Evolutionary conservation across 2,329 filamentous ascomycete species (phyloP).

Genomic region (Neofusicoccum kwambonambiense): DNA sequence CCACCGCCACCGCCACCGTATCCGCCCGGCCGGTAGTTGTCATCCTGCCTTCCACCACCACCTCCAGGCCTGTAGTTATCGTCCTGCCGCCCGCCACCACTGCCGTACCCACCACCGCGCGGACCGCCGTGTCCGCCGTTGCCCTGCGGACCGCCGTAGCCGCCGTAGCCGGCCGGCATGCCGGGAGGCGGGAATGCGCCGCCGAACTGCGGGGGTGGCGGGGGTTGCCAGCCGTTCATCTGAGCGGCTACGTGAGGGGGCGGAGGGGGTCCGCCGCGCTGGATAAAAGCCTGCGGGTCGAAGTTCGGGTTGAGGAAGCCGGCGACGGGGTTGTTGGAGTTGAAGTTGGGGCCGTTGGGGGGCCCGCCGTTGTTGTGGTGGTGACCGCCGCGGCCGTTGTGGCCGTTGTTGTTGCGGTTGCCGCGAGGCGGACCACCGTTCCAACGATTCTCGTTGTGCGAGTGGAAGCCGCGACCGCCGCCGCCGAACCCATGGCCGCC

Average conservation of each 20-base stretch:
- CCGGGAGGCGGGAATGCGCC: slow-evolving; percentile 22
- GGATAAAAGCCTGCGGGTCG: slow-evolving; percentile 24
- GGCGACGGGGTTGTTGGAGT: slow-evolving; percentile 28
- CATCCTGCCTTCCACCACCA: slow-evolving; percentile 9
- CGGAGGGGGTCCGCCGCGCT: slow-evolving; percentile 23
- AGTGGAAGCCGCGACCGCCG: slow-evolving; percentile 42
- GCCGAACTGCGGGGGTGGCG: slow-evolving; percentile 23
- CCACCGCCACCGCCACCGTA: slow-evolving; percentile 24
- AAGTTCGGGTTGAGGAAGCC: slow-evolving; percentile 27
- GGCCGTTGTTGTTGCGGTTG: slow-evolving; percentile 26
- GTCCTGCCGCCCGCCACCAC: slow-evolving; percentile 24
- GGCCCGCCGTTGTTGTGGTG: slow-evolving; percentile 15
- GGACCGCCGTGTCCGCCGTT: slow-evolving; percentile 1
- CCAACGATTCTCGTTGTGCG: slow-evolving; percentile 19
- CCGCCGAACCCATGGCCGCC: slow-evolving; percentile 64
- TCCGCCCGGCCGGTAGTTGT: slow-evolving; percentile 26
- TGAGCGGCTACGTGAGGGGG: slow-evolving; percentile 20
- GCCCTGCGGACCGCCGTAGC: slow-evolving; percentile 2
- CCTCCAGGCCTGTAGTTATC: slow-evolving; percentile 22
- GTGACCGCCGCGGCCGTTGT: slow-evolving; percentile 17
- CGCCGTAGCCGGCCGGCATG: neutral
- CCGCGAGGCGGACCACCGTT: slow-evolving; percentile 23
- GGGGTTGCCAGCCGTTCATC: slow-evolving; percentile 29
- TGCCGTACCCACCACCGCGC: slow-evolving; percentile 3
- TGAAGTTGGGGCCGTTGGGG: slow-evolving; percentile 9